Base-by-base conservation (phyloP, 2,329 filamentous ascomycete species). In the Aspergillus sp. region DNA sequence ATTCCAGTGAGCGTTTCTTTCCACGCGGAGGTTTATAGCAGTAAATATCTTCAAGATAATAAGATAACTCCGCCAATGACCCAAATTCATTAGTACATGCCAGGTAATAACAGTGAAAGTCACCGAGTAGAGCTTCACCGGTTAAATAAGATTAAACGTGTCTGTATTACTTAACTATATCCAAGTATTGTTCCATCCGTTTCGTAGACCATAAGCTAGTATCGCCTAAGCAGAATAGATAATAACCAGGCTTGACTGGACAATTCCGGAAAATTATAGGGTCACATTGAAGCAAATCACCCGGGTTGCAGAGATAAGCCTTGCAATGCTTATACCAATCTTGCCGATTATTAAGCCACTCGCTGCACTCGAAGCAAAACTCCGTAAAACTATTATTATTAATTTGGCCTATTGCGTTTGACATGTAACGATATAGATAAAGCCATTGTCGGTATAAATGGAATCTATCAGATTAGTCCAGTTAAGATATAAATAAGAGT, bases 371-470 rank as follows among this genome's bases (percentile, higher is more conserved):
- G 42, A 61, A 55, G 54, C 54, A 65, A 11, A 57, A 53, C 50
- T 63, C 14, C 12, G 55, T 14, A 60, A 65, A 63, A 49, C 56
- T 45, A 20, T 58, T 24, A 18, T 6, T 31, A 39, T 52, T 31
- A 11, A 42, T 56, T 20, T 57, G 22, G 49, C 42, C 6, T 46
- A 57, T 24, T 3, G 26, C 1, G 32, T 57, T 58, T 57, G 4
- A 54, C 63, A 54, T 39, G 54, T 32, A 65, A 39, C 55, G 42
- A 53, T 65, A 65, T 11, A 65, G 61, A 55, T 63, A 31, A 39
- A 58, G 51, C 61, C 51, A 65, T 55, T 32, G 52, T 22, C 55
- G 55, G 49, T 65, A 47, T 31, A 49, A n/a, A 32, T 54, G 22
- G 24, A 60, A 55, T 31, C 54, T 63, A 55, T 11, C 24, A 49